phyloP scores from a whole-genome alignment of 805 yeast species.

The Jamesozyma gamospora region DNA sequence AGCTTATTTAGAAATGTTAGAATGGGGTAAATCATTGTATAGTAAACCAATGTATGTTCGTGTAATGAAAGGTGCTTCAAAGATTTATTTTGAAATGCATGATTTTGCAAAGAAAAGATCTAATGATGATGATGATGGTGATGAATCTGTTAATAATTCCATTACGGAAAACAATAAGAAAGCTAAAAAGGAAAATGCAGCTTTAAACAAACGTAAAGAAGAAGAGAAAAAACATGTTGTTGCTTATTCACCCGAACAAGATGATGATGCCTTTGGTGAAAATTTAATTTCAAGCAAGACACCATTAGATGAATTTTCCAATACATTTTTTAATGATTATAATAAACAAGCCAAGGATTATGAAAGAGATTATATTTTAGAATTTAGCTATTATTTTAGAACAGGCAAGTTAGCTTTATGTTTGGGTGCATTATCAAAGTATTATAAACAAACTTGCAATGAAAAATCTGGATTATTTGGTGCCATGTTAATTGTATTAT shows the following conservation, averaged over 20 bases:
- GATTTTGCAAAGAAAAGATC: conserved; percentile 12
- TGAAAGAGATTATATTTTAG: conserved; percentile 19
- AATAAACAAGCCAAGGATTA: conserved; percentile 38
- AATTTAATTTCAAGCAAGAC: conserved; percentile 28
- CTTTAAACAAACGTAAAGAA: conserved; percentile 41
- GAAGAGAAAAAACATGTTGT: conserved; percentile 37
- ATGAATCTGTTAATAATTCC: conserved; percentile 6
- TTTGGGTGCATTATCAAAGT: conserved; percentile 22
- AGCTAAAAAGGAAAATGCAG: conserved; percentile 46
- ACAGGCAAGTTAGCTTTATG: conserved; percentile 25
- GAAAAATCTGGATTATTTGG: conserved; percentile 17
- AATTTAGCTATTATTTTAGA: conserved; percentile 22
- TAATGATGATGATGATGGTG: conserved; percentile 6
- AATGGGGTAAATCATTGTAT: conserved; percentile 75
- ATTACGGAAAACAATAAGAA: conserved; percentile 37
- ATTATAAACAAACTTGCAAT: conserved; percentile 10
- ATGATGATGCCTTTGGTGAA: conserved; percentile 55
- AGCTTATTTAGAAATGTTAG: conserved; percentile 63
- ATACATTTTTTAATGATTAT: conserved; percentile 33
- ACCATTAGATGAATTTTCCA: conserved; percentile 37
- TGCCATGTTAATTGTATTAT: conserved; percentile 19
- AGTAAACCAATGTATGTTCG: conserved; percentile 63
- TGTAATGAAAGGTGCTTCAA: conserved; percentile 54
- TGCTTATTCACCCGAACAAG: conserved; percentile 40
- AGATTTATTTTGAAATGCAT: conserved; percentile 39